phyloP scores from a whole-genome alignment of 179 eudicot genomes.

The Carnegiea gigantea region DNA sequence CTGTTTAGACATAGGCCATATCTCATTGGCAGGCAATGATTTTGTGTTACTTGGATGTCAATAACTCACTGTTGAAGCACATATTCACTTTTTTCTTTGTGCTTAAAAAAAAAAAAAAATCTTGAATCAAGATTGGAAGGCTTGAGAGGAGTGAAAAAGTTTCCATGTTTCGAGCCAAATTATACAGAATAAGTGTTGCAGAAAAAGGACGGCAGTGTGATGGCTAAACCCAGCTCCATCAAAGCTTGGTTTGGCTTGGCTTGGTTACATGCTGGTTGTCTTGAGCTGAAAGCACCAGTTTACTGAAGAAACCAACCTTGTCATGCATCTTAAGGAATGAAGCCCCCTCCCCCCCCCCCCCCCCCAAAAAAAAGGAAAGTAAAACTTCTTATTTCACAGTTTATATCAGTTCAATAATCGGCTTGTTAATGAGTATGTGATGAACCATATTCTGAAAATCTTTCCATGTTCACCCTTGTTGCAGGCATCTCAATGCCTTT shows the following conservation, averaged over 20 bases:
- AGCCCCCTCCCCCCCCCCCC: neutral
- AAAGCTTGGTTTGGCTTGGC: neutral
- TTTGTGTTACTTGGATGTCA: neutral
- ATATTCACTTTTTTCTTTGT: neutral
- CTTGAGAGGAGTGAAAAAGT: neutral
- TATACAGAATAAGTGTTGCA: neutral
- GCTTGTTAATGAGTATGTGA: neutral
- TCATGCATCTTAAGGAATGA: neutral
- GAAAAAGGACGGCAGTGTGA: neutral
- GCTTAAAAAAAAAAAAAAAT: neutral
- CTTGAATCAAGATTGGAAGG: neutral
- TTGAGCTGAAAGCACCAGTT: neutral
- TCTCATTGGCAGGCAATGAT: neutral
- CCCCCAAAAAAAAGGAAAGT: neutral
- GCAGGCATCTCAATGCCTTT: slow-evolving; percentile 64
- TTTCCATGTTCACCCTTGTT: neutral
- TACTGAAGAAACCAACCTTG: neutral
- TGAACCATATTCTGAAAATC: neutral
- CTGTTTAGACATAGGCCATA: neutral
- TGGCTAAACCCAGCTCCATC: neutral
- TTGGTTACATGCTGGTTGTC: neutral
- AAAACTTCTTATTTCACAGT: neutral
- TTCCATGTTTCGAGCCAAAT: neutral
- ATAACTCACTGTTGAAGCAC: neutral
- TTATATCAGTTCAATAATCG: neutral